A percentile compares a stretch with the other conserved stretches of the same genome.
These are phyloP conservation scores for Gracilariopsis chorda DNA, from an alignment of 23 red algal species.

Conservation along the genomic window DNA sequence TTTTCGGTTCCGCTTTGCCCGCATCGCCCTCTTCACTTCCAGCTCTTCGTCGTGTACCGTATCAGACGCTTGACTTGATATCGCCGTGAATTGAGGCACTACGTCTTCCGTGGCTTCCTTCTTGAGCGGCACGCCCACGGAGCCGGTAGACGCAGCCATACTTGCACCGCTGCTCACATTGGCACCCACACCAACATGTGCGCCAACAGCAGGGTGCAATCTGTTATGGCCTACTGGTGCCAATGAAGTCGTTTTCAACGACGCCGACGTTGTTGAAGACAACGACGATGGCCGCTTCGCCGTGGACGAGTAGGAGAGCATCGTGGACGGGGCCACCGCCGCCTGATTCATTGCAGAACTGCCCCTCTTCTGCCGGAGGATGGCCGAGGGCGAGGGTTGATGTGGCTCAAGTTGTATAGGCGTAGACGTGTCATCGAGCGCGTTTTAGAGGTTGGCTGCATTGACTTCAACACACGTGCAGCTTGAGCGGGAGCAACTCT, in stretches of 20 bases:
- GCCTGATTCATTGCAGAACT: not conserved
- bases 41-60: slow-evolving; percentile 26
- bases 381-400: not conserved
- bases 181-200: not conserved
- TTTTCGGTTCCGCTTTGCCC: slow-evolving; percentile 94
- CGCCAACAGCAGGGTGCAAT: slow-evolving; percentile 5
- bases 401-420: not conserved
- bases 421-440: not conserved
- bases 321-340: not conserved
- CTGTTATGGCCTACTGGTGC: not conserved
- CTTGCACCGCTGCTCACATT: not conserved
- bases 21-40: slow-evolving; percentile 70
- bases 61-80: not conserved
- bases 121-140: not conserved
- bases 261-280: not conserved
- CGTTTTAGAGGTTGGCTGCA: not conserved
- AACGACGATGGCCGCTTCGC: not conserved
- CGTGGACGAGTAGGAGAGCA: not conserved
- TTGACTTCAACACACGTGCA: not conserved
- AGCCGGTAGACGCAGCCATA: not conserved
- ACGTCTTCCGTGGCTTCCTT: not conserved
- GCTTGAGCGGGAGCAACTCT: slow-evolving; percentile 20
- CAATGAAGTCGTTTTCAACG: not conserved
- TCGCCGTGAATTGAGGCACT: not conserved
- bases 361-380: not conserved